Evolutionary conservation across 2,329 filamentous ascomycete genomes (phyloP), one percentile per base, ranked within the genome.

Genomic region (Clarireedia homoeocarpa): DNA sequence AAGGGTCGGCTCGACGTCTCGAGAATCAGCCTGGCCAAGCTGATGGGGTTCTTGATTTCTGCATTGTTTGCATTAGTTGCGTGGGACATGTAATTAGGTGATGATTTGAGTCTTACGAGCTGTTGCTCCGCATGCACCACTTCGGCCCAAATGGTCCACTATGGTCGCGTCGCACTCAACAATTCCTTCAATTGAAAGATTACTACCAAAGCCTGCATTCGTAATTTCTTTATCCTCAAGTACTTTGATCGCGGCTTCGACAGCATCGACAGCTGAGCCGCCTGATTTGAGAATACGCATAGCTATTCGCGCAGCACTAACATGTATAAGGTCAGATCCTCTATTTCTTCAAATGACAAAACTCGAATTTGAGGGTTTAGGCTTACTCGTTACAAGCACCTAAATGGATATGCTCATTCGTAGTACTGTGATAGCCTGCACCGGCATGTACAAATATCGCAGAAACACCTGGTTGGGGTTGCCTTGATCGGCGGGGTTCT

Each of bases 381-480:
- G 76, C 89, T 73, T 77, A 96, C 92, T 92, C 86, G 67, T 87
- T 86, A 71, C 94, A 97, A 44, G 91, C 91, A 66, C 85, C 78
- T 9, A 99, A 80, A 68, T 99, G 94, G 39, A 88, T 78, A 55
- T 79, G 77, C 70, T 99, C 91, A 68, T 97, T 97, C 58, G 88
- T 82, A 24, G 82, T 76, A 68, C 91, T 96, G 71, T 99, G 94
- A 66, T 89, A 99, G 4, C 94, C 94, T 15, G 94, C 94, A 36
- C 94, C 94, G 39, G 92, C 94, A 71, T 99, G 94, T 46, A 99
- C 86, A 71, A 96, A 97, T 52, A 99, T 92, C 58, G 90, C 91
- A 56, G 83, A 83, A 9, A 83, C 73, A 48, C 62, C 60, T 9
- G 61, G 54, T 20, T 55, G 58, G 9, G 47, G 51, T 38, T 57